phyloP scores from a whole-genome alignment of 129 eudicot genomes.

The Arctium minus region DNA sequence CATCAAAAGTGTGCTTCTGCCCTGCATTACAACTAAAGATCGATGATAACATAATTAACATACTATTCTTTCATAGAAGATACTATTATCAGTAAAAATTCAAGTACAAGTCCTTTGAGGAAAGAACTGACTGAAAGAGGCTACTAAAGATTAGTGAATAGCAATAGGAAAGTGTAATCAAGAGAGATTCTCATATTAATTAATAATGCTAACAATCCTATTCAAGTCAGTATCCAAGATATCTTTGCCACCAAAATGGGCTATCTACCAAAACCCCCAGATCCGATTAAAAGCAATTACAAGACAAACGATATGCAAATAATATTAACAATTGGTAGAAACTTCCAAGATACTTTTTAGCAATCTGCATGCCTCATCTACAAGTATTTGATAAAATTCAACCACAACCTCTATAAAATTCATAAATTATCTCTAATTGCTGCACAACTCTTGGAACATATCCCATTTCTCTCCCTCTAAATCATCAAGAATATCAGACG shows the following conservation, averaged over 20 bases:
- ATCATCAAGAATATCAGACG: background rate
- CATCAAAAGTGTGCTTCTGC: no score
- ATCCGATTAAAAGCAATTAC: no score
- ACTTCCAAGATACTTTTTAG: background rate
- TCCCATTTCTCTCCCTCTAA: background rate
- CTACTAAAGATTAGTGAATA: background rate
- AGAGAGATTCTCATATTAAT: background rate
- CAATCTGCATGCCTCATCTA: background rate
- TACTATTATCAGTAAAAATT: background rate
- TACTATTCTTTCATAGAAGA: background rate
- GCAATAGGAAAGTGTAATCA: background rate
- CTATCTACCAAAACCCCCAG: background rate
- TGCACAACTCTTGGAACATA: background rate
- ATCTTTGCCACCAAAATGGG: background rate
- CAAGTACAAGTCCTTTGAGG: background rate
- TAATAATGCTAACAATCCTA: background rate
- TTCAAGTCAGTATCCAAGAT: background rate
- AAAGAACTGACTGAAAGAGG: background rate
- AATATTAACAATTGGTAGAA: background rate
- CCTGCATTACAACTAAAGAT: background rate
- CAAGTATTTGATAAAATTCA: background rate
- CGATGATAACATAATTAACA: background rate
- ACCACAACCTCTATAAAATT: background rate
- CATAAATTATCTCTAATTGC: background rate
- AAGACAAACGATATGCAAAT: background rate